Percentiles rank a stretch among this genome's conserved stretches.
Evolutionary conservation across 2,329 filamentous ascomycete species (phyloP).

Genomic region (Arthrinium phaeospermum): DNA sequence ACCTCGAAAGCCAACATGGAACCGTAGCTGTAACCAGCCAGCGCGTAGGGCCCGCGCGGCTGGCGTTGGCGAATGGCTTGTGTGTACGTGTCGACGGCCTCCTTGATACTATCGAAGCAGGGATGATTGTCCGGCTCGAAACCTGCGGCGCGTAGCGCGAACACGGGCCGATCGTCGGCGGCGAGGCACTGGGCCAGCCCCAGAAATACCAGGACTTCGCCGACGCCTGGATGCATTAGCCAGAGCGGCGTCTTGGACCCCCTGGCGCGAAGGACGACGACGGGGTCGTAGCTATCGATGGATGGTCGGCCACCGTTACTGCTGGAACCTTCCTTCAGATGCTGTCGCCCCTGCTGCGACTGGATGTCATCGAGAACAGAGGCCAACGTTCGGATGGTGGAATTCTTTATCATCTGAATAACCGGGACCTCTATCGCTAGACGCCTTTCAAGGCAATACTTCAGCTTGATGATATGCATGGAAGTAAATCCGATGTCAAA

Average conservation of each 20-base stretch:
- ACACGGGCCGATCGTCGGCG: conserved; percentile 47
- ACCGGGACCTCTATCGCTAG: too few species aligned
- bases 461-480: too few species aligned
- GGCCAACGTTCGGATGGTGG: too few species aligned
- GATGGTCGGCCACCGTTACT: too few species aligned
- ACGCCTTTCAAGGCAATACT: too few species aligned
- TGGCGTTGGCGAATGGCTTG: conserved; percentile 44
- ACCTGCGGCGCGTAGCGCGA: conserved; percentile 36
- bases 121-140: conserved; percentile 37
- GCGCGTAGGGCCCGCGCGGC: conserved; percentile 51
- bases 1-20: conserved; percentile 52
- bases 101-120: conserved; percentile 43
- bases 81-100: conserved; percentile 45
- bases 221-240: conserved; percentile 48
- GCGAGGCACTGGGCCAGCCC: conserved; percentile 43
- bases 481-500: too few species aligned
- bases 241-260: conserved; percentile 45
- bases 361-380: too few species aligned
- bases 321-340: too few species aligned
- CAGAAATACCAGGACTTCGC: conserved; percentile 50
- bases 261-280: neutral
- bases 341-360: too few species aligned
- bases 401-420: too few species aligned
- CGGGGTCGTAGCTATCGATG: neutral
- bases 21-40: conserved; percentile 54